phyloP scores from a whole-genome alignment of 148 eudicot species.

The Rhododendron simsii region DNA sequence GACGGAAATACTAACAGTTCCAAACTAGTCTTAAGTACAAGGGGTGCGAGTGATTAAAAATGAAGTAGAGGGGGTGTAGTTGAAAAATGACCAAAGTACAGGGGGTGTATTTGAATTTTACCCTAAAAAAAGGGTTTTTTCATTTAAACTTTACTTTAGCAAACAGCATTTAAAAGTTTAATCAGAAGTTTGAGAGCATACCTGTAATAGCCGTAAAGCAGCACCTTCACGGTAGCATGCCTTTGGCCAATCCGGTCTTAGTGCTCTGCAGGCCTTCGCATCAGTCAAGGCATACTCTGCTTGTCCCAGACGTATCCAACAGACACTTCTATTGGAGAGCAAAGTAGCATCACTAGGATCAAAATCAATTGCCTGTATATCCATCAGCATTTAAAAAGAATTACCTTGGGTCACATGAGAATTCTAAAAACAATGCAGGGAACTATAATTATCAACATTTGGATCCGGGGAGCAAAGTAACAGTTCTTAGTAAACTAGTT shows the following conservation, averaged over 20 bases:
- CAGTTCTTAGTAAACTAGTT: background rate
- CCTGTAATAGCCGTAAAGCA: constrained; percentile 70
- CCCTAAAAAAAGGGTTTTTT: no score
- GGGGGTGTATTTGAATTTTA: no score
- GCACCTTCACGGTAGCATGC: constrained; percentile 96
- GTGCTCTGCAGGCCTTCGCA: constrained; percentile 65
- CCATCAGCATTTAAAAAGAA: constrained; percentile 8
- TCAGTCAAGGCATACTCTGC: constrained; percentile 80
- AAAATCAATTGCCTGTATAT: constrained; percentile 73
- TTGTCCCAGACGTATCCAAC: constrained; percentile 82
- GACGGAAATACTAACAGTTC: no score
- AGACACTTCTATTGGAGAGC: constrained; percentile 86
- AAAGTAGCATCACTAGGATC: constrained; percentile 84
- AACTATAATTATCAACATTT: background rate
- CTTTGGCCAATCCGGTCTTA: constrained; percentile 83
- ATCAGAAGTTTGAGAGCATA: constrained; percentile 15
- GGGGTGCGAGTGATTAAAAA: no score
- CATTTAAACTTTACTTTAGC: background rate
- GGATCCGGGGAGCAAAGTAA: background rate
- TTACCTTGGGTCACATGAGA: background rate
- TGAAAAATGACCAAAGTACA: no score
- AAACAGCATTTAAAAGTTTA: background rate
- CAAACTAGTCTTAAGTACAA: no score
- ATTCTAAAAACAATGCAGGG: background rate
- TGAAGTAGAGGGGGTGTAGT: no score